A percentile compares a stretch with the other conserved stretches of the same genome.
These are phyloP conservation scores for Sugiyamaella boreocaroliniensis DNA, from an alignment of 805 yeast species.

Conservation along the genomic window DNA sequence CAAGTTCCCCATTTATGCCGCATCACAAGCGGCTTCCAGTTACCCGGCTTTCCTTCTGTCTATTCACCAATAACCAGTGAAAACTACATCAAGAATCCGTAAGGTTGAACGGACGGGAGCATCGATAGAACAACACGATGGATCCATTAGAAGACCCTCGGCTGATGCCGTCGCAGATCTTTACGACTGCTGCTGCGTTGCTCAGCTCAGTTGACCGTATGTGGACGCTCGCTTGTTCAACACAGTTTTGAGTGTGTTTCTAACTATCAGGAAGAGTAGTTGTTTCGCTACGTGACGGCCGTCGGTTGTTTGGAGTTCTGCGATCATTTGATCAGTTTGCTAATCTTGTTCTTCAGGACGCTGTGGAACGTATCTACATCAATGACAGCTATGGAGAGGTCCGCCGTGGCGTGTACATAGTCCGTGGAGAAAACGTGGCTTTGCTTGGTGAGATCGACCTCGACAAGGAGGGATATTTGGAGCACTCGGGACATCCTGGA, in stretches of 20 bases:
- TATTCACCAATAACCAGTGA: no score
- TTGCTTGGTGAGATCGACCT: slow-evolving; percentile 91
- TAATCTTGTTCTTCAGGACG: slow-evolving; percentile 85
- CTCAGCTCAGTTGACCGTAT: slow-evolving; percentile 36
- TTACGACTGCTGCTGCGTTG: slow-evolving; percentile 39
- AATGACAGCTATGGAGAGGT: slow-evolving; percentile 59
- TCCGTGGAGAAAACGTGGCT: slow-evolving; percentile 94
- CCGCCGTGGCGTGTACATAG: slow-evolving; percentile 73
- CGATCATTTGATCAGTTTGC: slow-evolving; percentile 95
- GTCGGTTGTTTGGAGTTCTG: slow-evolving; percentile 77
- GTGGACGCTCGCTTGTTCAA: slow-evolving; percentile 8
- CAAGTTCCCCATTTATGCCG: no score
- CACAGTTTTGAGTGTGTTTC: neutral
- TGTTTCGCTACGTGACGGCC: slow-evolving; percentile 83
- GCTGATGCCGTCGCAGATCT: slow-evolving; percentile 36
- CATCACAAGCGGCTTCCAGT: no score
- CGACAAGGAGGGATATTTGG: slow-evolving; percentile 62
- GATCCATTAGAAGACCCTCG: slow-evolving; percentile 28
- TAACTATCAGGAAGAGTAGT: slow-evolving; percentile 50
- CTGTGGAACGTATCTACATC: slow-evolving; percentile 69
- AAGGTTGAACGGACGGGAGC: no score
- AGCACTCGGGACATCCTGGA: slow-evolving; percentile 15
- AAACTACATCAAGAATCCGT: no score
- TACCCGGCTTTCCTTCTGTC: no score
- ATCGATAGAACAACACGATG: slow-evolving; percentile 4